Evolutionary conservation across 345 rosid genomes (phyloP), one percentile per base, ranked within the genome.

Genomic region (Citrus medica): DNA sequence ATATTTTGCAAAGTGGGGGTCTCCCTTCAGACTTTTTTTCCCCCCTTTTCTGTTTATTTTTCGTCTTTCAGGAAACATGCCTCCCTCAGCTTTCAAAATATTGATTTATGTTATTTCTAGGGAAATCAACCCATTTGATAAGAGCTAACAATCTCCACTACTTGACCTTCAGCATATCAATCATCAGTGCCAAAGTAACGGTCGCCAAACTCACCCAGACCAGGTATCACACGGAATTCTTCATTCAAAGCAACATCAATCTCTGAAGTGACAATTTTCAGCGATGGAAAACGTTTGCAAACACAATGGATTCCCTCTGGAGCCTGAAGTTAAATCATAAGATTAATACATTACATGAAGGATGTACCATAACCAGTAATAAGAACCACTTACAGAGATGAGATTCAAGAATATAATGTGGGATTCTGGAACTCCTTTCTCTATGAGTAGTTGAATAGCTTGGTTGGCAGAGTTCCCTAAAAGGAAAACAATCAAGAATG

Each of bases 151-250:
- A 55, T 61, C 19, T 68, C 67, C 42, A 33, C 73, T 30, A 74
- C 25, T 12, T 30, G 14, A 25, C 48, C 25, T 56, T 30, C 35
- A 25, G 67, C 24, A 51, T 84, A 66, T 85, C 83, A 95, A 82
- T 97, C 98, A 77, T 97, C 98, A 9, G 99, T 97, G 8, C 99
- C 98, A 63, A 97, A 97, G 90, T 97, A 97, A 10, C 98, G 97
- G 84, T 97, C 99, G 1, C 99, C 99, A 73, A 92, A 97, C 90
- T 97, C 98, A 30, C 98, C 99, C 95, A 97, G 78, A 27, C 99
- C 99, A 13, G 99, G 99, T 83, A 97, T 88, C 40, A 96, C 98
- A 10, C 97, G 92, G 81, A 84, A 97, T 76, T 94, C 99, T 78
- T 92, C 91, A 65, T 97, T 94, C 75, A 94, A 80, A 13, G 93